Conservation (phyloP, 1,284 basidiomycete species). For the Anthracocystis setariae region DNA sequence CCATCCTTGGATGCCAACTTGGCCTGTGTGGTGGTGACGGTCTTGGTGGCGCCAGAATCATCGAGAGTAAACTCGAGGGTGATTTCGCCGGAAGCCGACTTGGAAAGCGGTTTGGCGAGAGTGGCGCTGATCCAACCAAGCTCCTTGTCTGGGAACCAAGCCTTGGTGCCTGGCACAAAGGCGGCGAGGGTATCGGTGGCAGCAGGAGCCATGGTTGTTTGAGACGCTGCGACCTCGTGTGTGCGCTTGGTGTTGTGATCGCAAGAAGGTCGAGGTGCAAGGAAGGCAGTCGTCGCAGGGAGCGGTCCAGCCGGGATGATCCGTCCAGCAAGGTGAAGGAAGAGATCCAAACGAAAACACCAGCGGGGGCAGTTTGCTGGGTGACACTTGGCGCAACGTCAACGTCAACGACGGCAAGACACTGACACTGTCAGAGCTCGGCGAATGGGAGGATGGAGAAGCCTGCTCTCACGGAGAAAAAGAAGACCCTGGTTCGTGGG, state of each 20-base stretch:
- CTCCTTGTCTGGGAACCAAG: slow-evolving; percentile 87
- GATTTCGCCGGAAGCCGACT: slow-evolving; percentile 50
- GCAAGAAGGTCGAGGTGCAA: not conserved
- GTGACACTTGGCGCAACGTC: slow-evolving; percentile 3
- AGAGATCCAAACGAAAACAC: not conserved
- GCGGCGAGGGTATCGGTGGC: slow-evolving; percentile 53
- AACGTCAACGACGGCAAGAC: not conserved
- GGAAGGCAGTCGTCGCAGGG: not conserved
- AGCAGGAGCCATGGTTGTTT: slow-evolving; percentile 44
- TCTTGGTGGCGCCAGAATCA: slow-evolving; percentile 55
- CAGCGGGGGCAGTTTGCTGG: slow-evolving; percentile 17
- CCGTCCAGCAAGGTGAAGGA: not conserved
- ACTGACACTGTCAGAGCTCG: slow-evolving; percentile 7
- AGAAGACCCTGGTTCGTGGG: not conserved
- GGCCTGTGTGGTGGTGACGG: slow-evolving; percentile 55
- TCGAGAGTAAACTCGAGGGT: slow-evolving; percentile 60
- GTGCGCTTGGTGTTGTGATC: not conserved
- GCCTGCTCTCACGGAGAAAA: slow-evolving; percentile 30
- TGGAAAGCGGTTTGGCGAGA: slow-evolving; percentile 72
- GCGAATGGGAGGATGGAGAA: slow-evolving; percentile 19
- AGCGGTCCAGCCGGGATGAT: slow-evolving; percentile 11
- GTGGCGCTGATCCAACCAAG: slow-evolving; percentile 91
- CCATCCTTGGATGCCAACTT: slow-evolving; percentile 53
- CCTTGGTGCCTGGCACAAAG: slow-evolving; percentile 68
- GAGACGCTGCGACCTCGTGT: not conserved